Evolutionary conservation across 1,284 basidiomycete genomes (phyloP).

Genomic region (Rhodotorula glutinis): DNA sequence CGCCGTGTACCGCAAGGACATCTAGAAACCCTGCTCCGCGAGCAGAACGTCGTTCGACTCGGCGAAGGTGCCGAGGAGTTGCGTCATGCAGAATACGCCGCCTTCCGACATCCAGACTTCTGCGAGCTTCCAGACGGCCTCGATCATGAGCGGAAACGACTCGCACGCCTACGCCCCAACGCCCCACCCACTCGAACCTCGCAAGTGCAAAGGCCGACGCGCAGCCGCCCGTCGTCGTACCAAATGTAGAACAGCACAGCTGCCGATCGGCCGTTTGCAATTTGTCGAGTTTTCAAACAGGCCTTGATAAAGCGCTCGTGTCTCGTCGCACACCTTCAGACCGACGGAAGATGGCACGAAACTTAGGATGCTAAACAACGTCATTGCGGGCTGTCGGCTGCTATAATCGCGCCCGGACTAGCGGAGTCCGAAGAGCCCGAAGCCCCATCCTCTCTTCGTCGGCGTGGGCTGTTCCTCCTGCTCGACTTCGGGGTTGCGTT

Average conservation of each 20-base stretch:
- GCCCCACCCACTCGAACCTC: neutral
- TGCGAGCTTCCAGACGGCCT: neutral
- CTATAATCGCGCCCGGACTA: too few species aligned
- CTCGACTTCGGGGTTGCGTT: conserved; percentile 29
- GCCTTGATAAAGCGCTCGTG: too few species aligned
- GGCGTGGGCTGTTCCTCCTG: conserved; percentile 48
- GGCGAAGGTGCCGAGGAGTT: neutral
- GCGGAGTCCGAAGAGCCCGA: conserved; percentile 33
- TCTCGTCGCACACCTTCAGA: too few species aligned
- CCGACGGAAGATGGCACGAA: too few species aligned
- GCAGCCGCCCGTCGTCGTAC: too few species aligned
- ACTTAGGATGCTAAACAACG: too few species aligned
- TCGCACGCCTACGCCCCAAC: neutral
- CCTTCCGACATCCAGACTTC: neutral
- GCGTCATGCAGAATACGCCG: neutral
- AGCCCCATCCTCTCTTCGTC: conserved; percentile 31
- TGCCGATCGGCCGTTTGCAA: too few species aligned
- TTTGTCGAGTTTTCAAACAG: too few species aligned
- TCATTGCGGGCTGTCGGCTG: too few species aligned
- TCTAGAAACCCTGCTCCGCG: neutral
- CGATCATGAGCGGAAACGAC: too few species aligned
- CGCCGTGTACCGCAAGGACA: neutral
- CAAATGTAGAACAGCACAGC: too few species aligned
- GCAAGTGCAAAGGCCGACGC: too few species aligned
- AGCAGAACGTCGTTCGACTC: neutral